phyloP scores from a whole-genome alignment of 2,329 filamentous ascomycete species.

The Alternaria arbusti region DNA sequence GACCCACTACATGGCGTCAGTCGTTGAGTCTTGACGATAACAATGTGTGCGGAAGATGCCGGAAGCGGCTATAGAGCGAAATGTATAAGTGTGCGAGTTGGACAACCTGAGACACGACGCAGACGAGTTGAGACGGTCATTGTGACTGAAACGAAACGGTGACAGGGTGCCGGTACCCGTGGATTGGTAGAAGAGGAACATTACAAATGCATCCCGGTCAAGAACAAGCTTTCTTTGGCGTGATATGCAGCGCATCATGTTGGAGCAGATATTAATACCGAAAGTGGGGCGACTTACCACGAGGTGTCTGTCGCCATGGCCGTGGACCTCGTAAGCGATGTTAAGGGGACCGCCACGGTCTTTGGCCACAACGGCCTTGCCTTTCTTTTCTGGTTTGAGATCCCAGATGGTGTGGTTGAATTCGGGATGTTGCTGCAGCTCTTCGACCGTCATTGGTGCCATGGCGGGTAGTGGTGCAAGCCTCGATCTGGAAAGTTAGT shows the following conservation, averaged over 20 bases:
- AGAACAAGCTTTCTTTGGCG: slow-evolving; percentile 1
- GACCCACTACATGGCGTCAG: slow-evolving; percentile 65
- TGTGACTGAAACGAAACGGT: slow-evolving; percentile 48
- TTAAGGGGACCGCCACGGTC: slow-evolving; percentile 76
- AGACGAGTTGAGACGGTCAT: slow-evolving; percentile 40
- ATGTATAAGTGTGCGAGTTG: slow-evolving; percentile 8
- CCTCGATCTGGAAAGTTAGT: background rate
- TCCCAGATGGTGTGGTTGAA: slow-evolving; percentile 72
- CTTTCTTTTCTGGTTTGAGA: slow-evolving; percentile 69
- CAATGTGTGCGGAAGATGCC: background rate
- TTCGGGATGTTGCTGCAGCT: slow-evolving; percentile 69
- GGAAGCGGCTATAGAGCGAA: slow-evolving; percentile 1
- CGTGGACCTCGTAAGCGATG: slow-evolving; percentile 82
- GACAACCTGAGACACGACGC: slow-evolving; percentile 37
- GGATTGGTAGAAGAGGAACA: slow-evolving; percentile 11
- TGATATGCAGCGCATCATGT: slow-evolving; percentile 23
- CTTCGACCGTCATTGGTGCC: slow-evolving; percentile 57
- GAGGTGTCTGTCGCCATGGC: slow-evolving; percentile 72
- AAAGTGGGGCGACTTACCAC: slow-evolving; percentile 64
- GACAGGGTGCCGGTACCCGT: slow-evolving; percentile 13
- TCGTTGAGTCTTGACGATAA: background rate
- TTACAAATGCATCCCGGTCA: slow-evolving; percentile 29
- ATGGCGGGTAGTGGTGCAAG: slow-evolving; percentile 7
- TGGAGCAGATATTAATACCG: slow-evolving; percentile 14
- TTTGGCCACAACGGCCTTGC: slow-evolving; percentile 68